Evolutionary conservation across 768 basidiomycete species (phyloP).

Genomic region (Amanita subjunquillea): DNA sequence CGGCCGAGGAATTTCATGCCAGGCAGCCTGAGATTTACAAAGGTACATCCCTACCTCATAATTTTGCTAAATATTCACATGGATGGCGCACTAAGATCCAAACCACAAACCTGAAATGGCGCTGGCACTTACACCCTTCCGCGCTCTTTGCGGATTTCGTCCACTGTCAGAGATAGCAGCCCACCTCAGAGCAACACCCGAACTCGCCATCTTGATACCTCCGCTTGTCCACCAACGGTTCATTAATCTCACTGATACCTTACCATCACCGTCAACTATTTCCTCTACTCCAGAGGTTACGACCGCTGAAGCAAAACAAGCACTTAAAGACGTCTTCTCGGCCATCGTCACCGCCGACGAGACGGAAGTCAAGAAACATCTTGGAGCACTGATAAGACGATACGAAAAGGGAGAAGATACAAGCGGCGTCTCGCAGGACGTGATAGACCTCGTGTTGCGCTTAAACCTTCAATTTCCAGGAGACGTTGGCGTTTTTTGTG

Average conservation of each 20-base stretch:
- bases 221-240: constrained; percentile 41
- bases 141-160: constrained; percentile 87
- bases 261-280: not conserved
- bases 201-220: constrained; percentile 67
- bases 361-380: constrained; percentile 37
- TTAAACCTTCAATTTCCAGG: constrained; percentile 74
- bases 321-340: constrained; percentile 68
- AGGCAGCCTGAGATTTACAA: constrained; percentile 82
- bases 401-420: constrained; percentile 34
- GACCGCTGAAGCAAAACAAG: constrained; percentile 38
- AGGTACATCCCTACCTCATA: constrained; percentile 35
- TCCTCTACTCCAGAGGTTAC: constrained; percentile 23
- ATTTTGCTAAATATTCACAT: not conserved
- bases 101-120: constrained; percentile 99
- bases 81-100: constrained; percentile 41
- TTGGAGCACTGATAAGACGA: constrained; percentile 48
- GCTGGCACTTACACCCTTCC: constrained; percentile 87
- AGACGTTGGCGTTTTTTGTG: constrained; percentile 91
- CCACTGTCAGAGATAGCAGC: constrained; percentile 65
- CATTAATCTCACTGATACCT: constrained; percentile 23
- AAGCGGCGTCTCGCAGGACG: constrained; percentile 29
- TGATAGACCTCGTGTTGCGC: constrained; percentile 52
- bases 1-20: constrained; percentile 60
- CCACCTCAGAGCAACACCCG: constrained; percentile 60
- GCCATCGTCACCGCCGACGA: constrained; percentile 77